Evolutionary conservation across 2,329 filamentous ascomycete species (phyloP).

Genomic region (Clonostachys rhizophaga): DNA sequence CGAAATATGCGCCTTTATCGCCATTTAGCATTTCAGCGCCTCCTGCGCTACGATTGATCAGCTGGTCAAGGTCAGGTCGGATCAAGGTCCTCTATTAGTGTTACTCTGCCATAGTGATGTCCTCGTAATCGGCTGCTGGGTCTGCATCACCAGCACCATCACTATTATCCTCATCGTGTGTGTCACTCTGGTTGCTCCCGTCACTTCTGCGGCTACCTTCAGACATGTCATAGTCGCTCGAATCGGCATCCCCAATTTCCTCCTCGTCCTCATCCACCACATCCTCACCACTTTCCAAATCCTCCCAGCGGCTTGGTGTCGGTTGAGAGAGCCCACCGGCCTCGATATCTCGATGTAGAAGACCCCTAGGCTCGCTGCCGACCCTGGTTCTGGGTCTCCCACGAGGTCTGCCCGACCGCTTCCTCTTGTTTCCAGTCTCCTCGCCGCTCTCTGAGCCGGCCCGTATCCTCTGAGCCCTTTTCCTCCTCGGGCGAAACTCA

Average conservation of each 20-base stretch:
- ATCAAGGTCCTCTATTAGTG: no score
- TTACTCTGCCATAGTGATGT: not conserved
- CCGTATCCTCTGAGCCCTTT: slow-evolving; percentile 6
- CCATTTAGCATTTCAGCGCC: no score
- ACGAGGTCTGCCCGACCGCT: slow-evolving; percentile 2
- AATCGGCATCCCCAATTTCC: not conserved
- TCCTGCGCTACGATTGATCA: no score
- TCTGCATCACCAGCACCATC: slow-evolving; percentile 11
- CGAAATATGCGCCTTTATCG: no score
- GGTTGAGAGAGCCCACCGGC: slow-evolving; percentile 19
- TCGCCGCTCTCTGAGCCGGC: slow-evolving; percentile 7
- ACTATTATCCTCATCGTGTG: slow-evolving; percentile 2
- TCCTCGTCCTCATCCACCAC: slow-evolving; percentile 9
- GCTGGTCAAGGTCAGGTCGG: no score
- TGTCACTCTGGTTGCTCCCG: not conserved
- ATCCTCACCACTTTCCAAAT: slow-evolving; percentile 9
- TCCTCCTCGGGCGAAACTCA: slow-evolving; percentile 27
- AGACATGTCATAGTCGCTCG: no score
- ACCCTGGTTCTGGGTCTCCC: not conserved
- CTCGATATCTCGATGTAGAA: not conserved
- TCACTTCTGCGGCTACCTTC: no score
- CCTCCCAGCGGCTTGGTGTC: slow-evolving; percentile 26
- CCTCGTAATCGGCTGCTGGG: slow-evolving; percentile 16
- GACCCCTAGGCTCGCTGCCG: not conserved
- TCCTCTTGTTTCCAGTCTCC: slow-evolving; percentile 6